A percentile compares a stretch with the other conserved stretches of the same genome.
These are phyloP conservation scores for Hondaea fermentalgiana DNA, from an alignment of 108 stramenopile genomes.

Conservation along the genomic window DNA sequence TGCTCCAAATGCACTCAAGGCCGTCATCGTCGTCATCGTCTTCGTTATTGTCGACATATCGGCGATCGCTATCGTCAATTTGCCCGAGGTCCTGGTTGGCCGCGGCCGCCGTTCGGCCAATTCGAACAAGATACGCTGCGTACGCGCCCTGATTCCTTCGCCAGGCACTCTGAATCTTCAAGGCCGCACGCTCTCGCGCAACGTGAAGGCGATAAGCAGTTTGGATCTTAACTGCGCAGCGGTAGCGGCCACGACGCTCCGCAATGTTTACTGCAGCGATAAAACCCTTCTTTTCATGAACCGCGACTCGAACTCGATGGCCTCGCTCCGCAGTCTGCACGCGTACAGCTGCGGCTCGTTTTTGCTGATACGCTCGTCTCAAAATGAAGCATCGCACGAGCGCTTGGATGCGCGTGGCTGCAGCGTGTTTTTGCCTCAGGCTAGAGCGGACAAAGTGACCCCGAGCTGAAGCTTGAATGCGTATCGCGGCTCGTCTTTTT, in stretches of 20 bases:
- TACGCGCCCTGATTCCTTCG: not conserved
- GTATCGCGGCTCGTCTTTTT: not conserved
- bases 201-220: not conserved
- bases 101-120: not conserved
- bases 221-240: not conserved
- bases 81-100: no score
- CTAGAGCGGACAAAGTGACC: no score
- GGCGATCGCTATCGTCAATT: no score
- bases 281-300: not conserved
- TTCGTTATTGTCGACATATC: no score
- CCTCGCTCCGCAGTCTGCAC: not conserved
- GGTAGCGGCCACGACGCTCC: not conserved
- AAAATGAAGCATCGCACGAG: not conserved
- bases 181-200: not conserved
- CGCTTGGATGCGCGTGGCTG: not conserved
- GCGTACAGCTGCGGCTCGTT: not conserved
- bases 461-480: not conserved
- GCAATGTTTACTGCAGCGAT: not conserved
- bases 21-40: not conserved
- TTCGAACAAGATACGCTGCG: not conserved
- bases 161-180: not conserved
- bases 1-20: not conserved
- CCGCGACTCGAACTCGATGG: not conserved
- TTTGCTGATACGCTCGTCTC: not conserved
- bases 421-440: not conserved